A percentile compares a stretch with the other conserved stretches of the same genome.
Evolutionary conservation across 73 alveolate genomes (phyloP).

Genomic region (Durusdinium trenchii): DNA sequence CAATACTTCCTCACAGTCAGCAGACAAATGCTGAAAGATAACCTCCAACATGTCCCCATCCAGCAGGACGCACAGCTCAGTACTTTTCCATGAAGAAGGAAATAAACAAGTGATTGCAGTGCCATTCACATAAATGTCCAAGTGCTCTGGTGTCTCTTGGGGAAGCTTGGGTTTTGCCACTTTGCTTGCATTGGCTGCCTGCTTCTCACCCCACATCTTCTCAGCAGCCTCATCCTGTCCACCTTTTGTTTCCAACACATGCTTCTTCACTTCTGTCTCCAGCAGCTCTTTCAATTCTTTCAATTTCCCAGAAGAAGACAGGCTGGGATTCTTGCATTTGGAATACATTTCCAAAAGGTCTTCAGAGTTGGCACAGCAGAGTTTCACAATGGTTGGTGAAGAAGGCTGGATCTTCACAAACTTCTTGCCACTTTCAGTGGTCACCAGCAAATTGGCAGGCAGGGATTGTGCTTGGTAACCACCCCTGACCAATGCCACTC

Average conservation of each 20-base stretch:
- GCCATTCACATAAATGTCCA: not conserved
- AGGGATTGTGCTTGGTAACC: not conserved
- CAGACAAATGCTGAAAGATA: not conserved
- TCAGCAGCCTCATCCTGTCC: not conserved
- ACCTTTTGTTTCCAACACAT: not conserved
- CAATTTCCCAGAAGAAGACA: conserved; percentile 6
- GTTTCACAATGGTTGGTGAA: conserved; percentile 11
- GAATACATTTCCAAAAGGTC: not conserved
- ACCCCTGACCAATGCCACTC: not conserved
- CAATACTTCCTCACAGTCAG: not conserved
- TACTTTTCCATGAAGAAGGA: not conserved
- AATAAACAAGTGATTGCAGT: not conserved
- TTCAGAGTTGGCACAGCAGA: not conserved
- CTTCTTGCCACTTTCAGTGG: not conserved
- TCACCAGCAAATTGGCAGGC: not conserved
- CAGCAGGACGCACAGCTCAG: not conserved
- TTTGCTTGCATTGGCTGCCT: not conserved
- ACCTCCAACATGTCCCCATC: not conserved
- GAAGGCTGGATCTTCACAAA: not conserved
- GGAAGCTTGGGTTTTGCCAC: not conserved
- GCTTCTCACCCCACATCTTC: not conserved
- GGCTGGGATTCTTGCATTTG: conserved; percentile 14
- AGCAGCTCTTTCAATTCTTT: not conserved
- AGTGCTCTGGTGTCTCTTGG: not conserved
- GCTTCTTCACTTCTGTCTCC: not conserved